Evolutionary conservation across 345 rosid genomes (phyloP).

Genomic region (Eucalyptus pauciflora): DNA sequence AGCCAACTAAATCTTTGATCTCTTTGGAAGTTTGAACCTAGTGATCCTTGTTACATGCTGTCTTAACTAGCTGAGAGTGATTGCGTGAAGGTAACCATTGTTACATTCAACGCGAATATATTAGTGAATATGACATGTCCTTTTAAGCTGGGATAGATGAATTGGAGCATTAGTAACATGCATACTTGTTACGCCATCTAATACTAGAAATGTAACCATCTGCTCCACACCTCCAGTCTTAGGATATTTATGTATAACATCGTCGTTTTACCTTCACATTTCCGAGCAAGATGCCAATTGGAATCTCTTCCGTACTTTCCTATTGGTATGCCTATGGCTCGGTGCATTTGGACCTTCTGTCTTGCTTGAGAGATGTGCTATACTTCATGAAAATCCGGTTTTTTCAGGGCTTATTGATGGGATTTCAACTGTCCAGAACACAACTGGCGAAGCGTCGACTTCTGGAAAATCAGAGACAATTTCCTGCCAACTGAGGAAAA

Average conservation of each 20-base stretch:
- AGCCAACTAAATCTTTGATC: not conserved
- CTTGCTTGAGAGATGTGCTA: not conserved
- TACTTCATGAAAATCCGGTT: not conserved
- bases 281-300: not conserved
- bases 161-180: not conserved
- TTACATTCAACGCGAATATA: not conserved
- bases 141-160: not conserved
- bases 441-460: conserved; percentile 11
- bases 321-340: not conserved
- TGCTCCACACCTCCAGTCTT: not conserved
- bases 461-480: conserved; percentile 1
- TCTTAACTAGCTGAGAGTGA: not conserved
- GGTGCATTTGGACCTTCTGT: not conserved
- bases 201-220: not conserved
- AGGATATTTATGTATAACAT: not conserved
- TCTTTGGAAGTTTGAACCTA: not conserved
- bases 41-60: not conserved
- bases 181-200: not conserved
- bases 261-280: not conserved
- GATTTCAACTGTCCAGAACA: not conserved
- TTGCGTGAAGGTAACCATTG: not conserved
- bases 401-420: not conserved
- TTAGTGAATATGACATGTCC: not conserved
- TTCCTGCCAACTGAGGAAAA: not conserved
- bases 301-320: not conserved